A percentile compares a stretch with the other conserved stretches of the same genome.
Conservation (phyloP, 805 yeast genomes). For the Saturnispora sekii region DNA sequence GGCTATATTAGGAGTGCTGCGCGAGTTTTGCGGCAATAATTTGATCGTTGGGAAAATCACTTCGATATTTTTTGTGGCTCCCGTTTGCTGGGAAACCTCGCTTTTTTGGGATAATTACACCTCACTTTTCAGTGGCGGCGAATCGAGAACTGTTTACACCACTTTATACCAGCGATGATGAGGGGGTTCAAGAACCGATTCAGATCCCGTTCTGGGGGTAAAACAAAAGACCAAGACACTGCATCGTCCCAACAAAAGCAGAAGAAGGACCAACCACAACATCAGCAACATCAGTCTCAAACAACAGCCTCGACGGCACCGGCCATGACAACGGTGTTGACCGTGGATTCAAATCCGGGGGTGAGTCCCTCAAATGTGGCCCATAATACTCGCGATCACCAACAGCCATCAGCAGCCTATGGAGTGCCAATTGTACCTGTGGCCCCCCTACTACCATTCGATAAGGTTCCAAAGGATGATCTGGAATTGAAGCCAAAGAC, state of each 20-base stretch:
- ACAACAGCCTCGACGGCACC: not conserved
- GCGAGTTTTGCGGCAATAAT: too few relatives aligned
- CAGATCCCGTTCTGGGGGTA: conserved; percentile 25
- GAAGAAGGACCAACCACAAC: not conserved
- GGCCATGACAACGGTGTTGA: not conserved
- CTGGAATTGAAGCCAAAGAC: conserved; percentile 62
- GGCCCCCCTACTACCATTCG: conserved; percentile 24
- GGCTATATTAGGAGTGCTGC: too few relatives aligned
- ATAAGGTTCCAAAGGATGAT: conserved; percentile 45
- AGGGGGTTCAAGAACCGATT: conserved; percentile 60
- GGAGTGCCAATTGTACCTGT: too few relatives aligned
- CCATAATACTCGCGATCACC: not conserved
- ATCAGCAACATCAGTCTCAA: not conserved
- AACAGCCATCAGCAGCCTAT: not conserved
- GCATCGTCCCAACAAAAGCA: conserved; percentile 2
- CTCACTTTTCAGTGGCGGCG: too few relatives aligned
- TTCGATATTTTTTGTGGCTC: too few relatives aligned
- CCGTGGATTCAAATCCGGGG: not conserved
- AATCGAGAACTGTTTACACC: too few relatives aligned
- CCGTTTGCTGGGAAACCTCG: too few relatives aligned
- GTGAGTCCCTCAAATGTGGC: too few relatives aligned
- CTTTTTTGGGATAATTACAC: too few relatives aligned
- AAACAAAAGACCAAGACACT: conserved; percentile 9
- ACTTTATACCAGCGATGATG: conserved; percentile 42
- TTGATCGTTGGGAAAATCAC: too few relatives aligned